Conservation (phyloP, 305 asterid genomes). For the Fraxinus baroniana region DNA sequence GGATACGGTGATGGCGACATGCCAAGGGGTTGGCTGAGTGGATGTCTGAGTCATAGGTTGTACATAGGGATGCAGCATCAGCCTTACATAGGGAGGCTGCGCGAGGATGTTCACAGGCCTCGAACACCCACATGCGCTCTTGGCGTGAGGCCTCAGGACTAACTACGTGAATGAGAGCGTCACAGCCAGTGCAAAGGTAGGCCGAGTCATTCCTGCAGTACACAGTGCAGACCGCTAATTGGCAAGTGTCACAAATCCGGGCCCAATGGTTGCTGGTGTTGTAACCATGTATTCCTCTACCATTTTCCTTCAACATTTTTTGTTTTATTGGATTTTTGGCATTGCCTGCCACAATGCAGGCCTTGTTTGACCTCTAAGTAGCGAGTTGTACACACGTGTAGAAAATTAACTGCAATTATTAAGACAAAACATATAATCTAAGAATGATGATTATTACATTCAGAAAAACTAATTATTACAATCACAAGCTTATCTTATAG, state of each 20-base stretch:
- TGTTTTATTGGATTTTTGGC: background rate
- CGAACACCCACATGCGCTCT: constrained; percentile 61
- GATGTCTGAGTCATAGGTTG: constrained; percentile 62
- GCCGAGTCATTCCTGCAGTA: constrained; percentile 66
- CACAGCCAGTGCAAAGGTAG: constrained; percentile 63
- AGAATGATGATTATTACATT: background rate
- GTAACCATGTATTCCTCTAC: constrained; percentile 8
- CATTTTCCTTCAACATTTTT: constrained; percentile 45
- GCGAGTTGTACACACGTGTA: background rate
- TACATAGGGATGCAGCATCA: constrained; percentile 71
- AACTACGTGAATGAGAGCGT: constrained; percentile 50
- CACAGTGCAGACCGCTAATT: constrained; percentile 51
- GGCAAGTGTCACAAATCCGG: constrained; percentile 57
- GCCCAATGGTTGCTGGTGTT: constrained; percentile 35
- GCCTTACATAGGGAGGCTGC: constrained; percentile 71
- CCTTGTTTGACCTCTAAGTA: background rate
- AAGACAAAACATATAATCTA: background rate
- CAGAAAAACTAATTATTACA: background rate
- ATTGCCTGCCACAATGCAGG: background rate
- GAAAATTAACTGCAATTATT: background rate
- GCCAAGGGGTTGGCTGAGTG: constrained; percentile 80
- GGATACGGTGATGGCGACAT: constrained; percentile 79
- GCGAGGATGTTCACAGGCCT: constrained; percentile 62
- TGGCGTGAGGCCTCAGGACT: constrained; percentile 41
- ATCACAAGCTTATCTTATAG: background rate